Percentiles rank a stretch among this genome's conserved stretches.
Evolutionary conservation across 257 asterid species (phyloP).

Genomic region (Jaltomata sinuosa): DNA sequence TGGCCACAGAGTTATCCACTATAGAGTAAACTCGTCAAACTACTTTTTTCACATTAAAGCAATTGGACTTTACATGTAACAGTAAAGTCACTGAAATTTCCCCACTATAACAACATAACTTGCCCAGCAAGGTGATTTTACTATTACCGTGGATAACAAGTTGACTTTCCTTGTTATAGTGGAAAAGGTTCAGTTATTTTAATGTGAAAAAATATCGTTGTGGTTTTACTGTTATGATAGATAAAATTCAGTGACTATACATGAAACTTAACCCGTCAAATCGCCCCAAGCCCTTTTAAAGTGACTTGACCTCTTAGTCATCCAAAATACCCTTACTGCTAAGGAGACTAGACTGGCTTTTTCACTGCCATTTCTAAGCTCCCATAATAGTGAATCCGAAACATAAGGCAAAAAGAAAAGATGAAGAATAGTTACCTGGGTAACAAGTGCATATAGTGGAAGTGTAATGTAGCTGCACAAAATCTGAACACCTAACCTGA

Average conservation of each 20-base stretch:
- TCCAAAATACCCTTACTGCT: background rate
- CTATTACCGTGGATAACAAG: background rate
- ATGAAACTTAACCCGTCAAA: background rate
- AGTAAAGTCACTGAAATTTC: too few relatives aligned
- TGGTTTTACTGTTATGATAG: background rate
- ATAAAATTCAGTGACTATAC: background rate
- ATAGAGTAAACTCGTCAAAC: too few relatives aligned
- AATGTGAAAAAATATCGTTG: background rate
- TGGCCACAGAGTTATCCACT: background rate
- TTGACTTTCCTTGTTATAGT: background rate
- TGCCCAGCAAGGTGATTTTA: too few relatives aligned
- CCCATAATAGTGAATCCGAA: background rate
- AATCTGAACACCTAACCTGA: slow-evolving; percentile 68
- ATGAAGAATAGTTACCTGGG: slow-evolving; percentile 51
- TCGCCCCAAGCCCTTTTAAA: background rate
- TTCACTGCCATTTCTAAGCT: background rate
- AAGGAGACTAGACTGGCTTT: background rate
- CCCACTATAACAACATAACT: too few relatives aligned
- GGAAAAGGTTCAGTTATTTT: too few relatives aligned
- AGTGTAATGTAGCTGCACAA: slow-evolving; percentile 91
- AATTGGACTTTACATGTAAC: background rate
- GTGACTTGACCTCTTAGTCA: background rate
- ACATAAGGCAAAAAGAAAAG: background rate
- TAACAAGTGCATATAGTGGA: slow-evolving; percentile 89
- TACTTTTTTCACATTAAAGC: too few relatives aligned